Percentiles rank a stretch among this genome's conserved stretches.
phyloP scores from a whole-genome alignment of 1,284 basidiomycete genomes.

The Retiboletus flavoniger region DNA sequence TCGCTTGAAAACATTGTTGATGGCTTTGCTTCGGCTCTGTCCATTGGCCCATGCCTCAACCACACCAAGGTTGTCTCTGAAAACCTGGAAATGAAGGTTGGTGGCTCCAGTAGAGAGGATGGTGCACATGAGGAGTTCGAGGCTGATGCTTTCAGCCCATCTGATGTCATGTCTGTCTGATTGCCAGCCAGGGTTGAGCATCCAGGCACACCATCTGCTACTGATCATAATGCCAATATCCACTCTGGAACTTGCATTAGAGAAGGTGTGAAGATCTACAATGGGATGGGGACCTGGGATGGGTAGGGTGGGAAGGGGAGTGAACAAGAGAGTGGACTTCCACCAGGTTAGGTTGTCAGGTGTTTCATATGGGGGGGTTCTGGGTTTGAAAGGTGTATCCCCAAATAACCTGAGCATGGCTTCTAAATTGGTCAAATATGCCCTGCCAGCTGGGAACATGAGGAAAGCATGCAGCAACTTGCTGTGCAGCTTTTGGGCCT shows the following conservation, averaged over 20 bases:
- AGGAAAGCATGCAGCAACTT: background rate
- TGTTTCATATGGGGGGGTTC: background rate
- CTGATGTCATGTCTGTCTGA: background rate
- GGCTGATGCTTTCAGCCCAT: too few species aligned
- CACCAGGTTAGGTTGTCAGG: background rate
- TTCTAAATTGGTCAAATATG: background rate
- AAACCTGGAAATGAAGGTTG: background rate
- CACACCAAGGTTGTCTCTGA: background rate
- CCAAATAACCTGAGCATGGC: background rate
- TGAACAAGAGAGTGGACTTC: background rate
- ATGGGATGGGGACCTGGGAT: background rate
- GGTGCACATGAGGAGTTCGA: background rate
- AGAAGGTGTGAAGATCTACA: background rate
- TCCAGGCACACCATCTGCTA: background rate
- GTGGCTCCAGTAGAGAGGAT: background rate
- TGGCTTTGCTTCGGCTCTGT: background rate
- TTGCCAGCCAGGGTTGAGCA: background rate
- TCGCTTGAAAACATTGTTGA: background rate
- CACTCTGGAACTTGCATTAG: background rate
- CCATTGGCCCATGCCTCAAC: background rate
- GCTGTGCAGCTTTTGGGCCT: background rate
- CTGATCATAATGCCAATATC: background rate
- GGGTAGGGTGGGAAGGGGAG: too few species aligned
- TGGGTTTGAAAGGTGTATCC: background rate
- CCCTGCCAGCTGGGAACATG: background rate